These are phyloP conservation scores for Metschnikowia koreensis DNA, from an alignment of 805 yeast genomes.

Conservation along the genomic window DNA sequence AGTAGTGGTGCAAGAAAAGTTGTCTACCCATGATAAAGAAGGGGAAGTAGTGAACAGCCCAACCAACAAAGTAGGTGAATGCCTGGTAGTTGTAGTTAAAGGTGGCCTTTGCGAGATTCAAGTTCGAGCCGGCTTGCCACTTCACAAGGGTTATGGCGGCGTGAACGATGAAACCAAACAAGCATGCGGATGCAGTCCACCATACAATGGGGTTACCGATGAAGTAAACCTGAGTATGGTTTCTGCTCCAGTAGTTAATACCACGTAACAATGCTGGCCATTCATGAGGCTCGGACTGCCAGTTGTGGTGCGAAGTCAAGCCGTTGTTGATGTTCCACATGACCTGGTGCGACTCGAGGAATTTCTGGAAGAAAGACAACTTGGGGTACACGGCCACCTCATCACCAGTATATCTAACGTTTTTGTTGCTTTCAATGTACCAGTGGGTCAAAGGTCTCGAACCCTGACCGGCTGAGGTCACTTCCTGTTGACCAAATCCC, in stretches of 20 bases:
- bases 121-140: constrained; percentile 55
- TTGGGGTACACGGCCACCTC: constrained; percentile 46
- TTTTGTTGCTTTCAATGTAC: constrained; percentile 71
- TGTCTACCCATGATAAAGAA: constrained; percentile 90
- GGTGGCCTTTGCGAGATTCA: constrained; percentile 52
- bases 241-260: constrained; percentile 73
- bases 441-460: constrained; percentile 57
- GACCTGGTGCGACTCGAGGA: constrained; percentile 61
- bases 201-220: constrained; percentile 78
- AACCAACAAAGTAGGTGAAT: constrained; percentile 63
- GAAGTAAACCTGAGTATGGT: constrained; percentile 61
- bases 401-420: constrained; percentile 40
- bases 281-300: constrained; percentile 66
- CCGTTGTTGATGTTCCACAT: constrained; percentile 81
- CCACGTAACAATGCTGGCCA: constrained; percentile 81
- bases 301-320: constrained; percentile 64
- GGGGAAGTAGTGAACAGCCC: constrained; percentile 70
- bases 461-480: constrained; percentile 75
- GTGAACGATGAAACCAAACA: constrained; percentile 50
- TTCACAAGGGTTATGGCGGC: constrained; percentile 47
- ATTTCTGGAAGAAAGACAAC: constrained; percentile 55
- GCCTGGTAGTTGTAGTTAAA: constrained; percentile 65
- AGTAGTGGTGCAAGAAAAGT: constrained; percentile 87
- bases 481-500: constrained; percentile 86
- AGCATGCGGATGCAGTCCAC: constrained; percentile 65